Evolutionary conservation across 2,329 filamentous ascomycete genomes (phyloP).

Genomic region (Akanthomyces lecanii): DNA sequence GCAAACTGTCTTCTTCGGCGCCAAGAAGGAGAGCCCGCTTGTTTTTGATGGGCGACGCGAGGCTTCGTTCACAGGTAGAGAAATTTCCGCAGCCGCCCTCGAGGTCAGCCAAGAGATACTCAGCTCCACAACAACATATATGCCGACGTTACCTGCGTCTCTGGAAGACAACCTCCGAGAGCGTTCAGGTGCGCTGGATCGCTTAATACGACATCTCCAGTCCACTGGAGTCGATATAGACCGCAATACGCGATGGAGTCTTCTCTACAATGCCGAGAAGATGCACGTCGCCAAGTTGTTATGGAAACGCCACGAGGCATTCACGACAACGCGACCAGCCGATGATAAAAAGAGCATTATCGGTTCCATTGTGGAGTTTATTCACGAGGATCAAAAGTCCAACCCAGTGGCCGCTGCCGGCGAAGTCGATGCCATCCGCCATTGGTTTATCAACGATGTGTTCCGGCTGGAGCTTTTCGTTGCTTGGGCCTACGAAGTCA

Average conservation of each 20-base stretch:
- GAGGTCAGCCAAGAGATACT: slow-evolving; percentile 78
- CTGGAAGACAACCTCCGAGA: slow-evolving; percentile 76
- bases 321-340: slow-evolving; percentile 54
- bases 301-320: slow-evolving; percentile 76
- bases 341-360: slow-evolving; percentile 66
- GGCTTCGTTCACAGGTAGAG: slow-evolving; percentile 61
- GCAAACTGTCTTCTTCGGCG: slow-evolving; percentile 90
- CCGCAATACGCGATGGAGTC: slow-evolving; percentile 66
- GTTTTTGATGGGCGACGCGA: slow-evolving; percentile 69
- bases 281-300: slow-evolving; percentile 71
- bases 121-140: slow-evolving; percentile 68
- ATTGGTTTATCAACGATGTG: slow-evolving; percentile 79
- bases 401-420: slow-evolving; percentile 58
- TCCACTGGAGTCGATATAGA: slow-evolving; percentile 63
- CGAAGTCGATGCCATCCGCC: slow-evolving; percentile 75
- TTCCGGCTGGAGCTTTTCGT: slow-evolving; percentile 69
- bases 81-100: slow-evolving; percentile 73
- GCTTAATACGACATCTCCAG: slow-evolving; percentile 68
- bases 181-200: slow-evolving; percentile 68
- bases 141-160: slow-evolving; percentile 68
- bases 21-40: slow-evolving; percentile 78
- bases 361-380: slow-evolving; percentile 67
- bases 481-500: slow-evolving; percentile 72
- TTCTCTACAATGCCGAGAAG: slow-evolving; percentile 90
- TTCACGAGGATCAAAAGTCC: slow-evolving; percentile 73